These are phyloP conservation scores for Eimeria falciformis DNA, from an alignment of 169 alveolate species.

Conservation along the genomic window DNA sequence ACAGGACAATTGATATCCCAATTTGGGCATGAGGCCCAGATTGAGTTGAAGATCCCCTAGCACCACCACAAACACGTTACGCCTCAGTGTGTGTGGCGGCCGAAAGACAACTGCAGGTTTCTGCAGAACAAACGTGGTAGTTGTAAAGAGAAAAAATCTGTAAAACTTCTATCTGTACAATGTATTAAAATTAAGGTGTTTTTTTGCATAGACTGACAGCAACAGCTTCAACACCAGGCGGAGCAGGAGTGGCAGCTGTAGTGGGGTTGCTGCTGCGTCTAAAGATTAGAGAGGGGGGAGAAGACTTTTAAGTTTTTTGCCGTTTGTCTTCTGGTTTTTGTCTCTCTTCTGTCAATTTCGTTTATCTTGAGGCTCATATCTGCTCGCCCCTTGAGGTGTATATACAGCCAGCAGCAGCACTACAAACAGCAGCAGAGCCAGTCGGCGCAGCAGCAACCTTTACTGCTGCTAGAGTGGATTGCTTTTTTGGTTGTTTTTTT, in stretches of 20 bases:
- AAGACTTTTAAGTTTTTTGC: not conserved
- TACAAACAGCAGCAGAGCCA: constrained; percentile 1
- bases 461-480: not conserved
- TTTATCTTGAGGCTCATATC: not conserved
- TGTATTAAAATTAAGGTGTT: too few species aligned
- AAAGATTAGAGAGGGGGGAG: not conserved
- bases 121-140: too few species aligned
- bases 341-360: not conserved
- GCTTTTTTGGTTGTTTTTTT: not conserved
- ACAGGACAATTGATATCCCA: too few species aligned
- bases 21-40: too few species aligned
- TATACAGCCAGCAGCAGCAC: not conserved
- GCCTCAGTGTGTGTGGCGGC: too few species aligned
- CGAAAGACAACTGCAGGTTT: too few species aligned
- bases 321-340: constrained; percentile 9
- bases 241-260: constrained; percentile 1
- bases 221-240: not conserved
- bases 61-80: too few species aligned
- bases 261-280: not conserved
- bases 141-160: too few species aligned
- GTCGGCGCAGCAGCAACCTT: not conserved
- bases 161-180: too few species aligned
- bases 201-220: not conserved
- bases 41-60: too few species aligned
- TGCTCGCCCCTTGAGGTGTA: not conserved